Evolutionary conservation across 2,329 filamentous ascomycete genomes (phyloP), one percentile per base, ranked within the genome.

Genomic region (Fusarium dimerum): DNA sequence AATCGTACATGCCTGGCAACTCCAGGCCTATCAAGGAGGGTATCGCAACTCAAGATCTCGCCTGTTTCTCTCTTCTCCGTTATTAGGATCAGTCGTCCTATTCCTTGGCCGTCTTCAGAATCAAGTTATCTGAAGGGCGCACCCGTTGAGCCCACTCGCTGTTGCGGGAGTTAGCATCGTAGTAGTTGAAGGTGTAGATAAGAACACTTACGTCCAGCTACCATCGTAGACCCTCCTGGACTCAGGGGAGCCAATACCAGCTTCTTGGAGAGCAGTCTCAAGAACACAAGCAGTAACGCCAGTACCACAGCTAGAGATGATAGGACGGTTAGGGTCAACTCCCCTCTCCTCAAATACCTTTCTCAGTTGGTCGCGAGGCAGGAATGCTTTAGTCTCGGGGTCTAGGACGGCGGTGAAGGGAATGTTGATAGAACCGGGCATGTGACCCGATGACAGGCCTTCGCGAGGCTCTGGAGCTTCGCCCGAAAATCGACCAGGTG

Each of bases 221-320:
- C 94, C 94, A 71, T 99, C 94, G 66, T 99, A 99, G 18, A 99
- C 79, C 67, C 82, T 86, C 61, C 90, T 83, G 49, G 83, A 82
- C 55, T 86, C 81, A 0, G 82, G 73, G 5, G 83, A 77, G 2
- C 88, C 89, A 67, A 85, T 92, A 2, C 86, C 87, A 18, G 92
- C 90, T 71, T 91, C 86, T 30, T 84, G 84, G 48, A 99, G 75
- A 2, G 92, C 94, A 38, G 92, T 88, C 68, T 99, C 94, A 40
- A 99, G 84, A 41, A 97, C 84, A 16, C 90, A 90, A 8, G 94
- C 94, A 11, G 92, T 97, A 47, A 99, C 93, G 34, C 94, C 94
- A 7, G 92, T 97, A 12, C 94, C 94, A 65, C 94, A 99, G 65
- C 84, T 93, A 45, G 85, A 89, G 63, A 97, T 88, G 60, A 97